Conservation (phyloP, 2,329 filamentous ascomycete species). For the Orbilia blumenaviensis region DNA sequence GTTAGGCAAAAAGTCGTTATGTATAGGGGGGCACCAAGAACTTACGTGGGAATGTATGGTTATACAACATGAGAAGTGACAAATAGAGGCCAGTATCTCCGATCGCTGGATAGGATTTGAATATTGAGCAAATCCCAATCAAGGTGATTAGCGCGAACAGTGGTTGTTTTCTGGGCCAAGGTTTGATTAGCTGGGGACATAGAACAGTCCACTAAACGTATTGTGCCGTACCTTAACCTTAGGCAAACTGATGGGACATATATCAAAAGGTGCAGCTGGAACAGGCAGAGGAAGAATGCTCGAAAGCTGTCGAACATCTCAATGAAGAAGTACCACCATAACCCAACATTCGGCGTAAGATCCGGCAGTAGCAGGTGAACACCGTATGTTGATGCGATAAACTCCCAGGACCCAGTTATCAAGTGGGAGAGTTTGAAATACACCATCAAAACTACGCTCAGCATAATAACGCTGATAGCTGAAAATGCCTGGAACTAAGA, state of each 20-base stretch:
- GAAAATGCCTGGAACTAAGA: constrained; percentile 16
- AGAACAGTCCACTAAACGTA: background rate
- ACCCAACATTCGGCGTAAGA: constrained; percentile 89
- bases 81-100: constrained; percentile 88
- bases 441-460: constrained; percentile 22
- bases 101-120: constrained; percentile 96
- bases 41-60: constrained; percentile 86
- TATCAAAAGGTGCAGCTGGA: constrained; percentile 92
- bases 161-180: constrained; percentile 71
- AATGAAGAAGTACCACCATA: constrained; percentile 99
- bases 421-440: constrained; percentile 66
- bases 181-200: background rate
- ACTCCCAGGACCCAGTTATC: constrained; percentile 84
- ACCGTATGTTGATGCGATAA: constrained; percentile 87
- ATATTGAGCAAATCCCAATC: constrained; percentile 88
- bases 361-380: constrained; percentile 91
- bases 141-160: constrained; percentile 85
- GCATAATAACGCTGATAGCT: constrained; percentile 20
- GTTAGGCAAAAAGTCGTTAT: constrained; percentile 55
- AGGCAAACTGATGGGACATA: constrained; percentile 89
- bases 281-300: constrained; percentile 95
- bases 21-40: constrained; percentile 50
- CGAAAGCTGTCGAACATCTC: constrained; percentile 99
- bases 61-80: constrained; percentile 81
- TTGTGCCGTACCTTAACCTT: constrained; percentile 70